Percentiles rank a stretch among this genome's conserved stretches.
Evolutionary conservation across 768 basidiomycete species (phyloP).

Genomic region (Mycena albidolilacea): DNA sequence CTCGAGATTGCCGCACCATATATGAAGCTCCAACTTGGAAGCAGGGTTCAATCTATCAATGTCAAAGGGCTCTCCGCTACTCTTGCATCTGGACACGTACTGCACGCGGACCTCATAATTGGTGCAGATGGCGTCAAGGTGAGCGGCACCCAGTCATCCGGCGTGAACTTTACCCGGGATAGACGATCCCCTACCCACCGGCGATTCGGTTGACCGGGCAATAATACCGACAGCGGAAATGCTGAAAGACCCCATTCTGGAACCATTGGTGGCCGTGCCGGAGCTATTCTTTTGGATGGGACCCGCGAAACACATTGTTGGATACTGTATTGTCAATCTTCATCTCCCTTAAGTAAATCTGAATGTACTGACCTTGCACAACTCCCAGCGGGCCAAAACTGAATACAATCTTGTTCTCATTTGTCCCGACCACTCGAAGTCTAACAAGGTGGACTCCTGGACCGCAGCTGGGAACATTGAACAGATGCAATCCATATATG

Average conservation of each 20-base stretch:
- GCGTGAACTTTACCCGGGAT: neutral
- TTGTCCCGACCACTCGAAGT: neutral
- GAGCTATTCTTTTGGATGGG: neutral
- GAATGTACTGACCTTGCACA: neutral
- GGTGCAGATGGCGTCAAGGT: slow-evolving; percentile 1
- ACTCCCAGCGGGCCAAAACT: neutral
- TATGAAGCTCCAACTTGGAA: neutral
- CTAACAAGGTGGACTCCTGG: neutral
- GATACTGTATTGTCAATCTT: neutral
- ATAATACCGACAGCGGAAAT: slow-evolving; percentile 1
- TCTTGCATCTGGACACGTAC: neutral
- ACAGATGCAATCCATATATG: neutral
- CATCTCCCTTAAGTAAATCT: neutral
- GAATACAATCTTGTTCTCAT: neutral
- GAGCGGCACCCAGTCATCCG: neutral
- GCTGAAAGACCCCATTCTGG: neutral
- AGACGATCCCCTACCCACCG: neutral
- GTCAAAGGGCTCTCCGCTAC: neutral
- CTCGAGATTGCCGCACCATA: neutral
- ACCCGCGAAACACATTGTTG: neutral
- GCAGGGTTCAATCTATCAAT: neutral
- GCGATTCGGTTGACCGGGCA: neutral
- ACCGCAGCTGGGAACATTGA: neutral
- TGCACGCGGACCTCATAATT: neutral
- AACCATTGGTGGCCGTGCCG: neutral